Evolutionary conservation across 192 early-diverging fungal species (phyloP).

Genomic region (Physocladia obscura): DNA sequence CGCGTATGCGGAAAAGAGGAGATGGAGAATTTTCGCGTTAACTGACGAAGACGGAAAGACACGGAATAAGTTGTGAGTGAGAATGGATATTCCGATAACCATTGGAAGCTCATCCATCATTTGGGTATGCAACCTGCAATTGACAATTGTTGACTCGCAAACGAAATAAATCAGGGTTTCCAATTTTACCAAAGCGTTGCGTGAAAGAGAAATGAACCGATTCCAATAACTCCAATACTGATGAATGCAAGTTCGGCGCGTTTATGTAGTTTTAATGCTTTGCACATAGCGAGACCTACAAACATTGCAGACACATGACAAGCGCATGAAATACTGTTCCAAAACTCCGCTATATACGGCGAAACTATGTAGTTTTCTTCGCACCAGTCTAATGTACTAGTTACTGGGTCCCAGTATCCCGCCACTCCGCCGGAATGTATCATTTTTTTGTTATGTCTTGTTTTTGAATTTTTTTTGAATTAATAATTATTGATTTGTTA

Average conservation of each 20-base stretch:
- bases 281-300: not conserved
- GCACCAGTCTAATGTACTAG: constrained; percentile 49
- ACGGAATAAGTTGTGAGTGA: constrained; percentile 32
- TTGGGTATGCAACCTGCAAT: not conserved
- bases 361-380: constrained; percentile 67
- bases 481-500: too few species aligned
- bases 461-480: too few species aligned
- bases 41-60: not conserved
- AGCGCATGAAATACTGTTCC: constrained; percentile 1
- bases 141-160: too few species aligned
- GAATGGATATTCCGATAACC: constrained; percentile 23
- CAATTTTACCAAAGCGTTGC: not conserved
- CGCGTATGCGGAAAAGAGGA: not conserved
- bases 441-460: too few species aligned
- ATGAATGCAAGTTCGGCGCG: not conserved
- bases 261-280: not conserved
- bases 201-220: constrained; percentile 13
- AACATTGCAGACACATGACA: not conserved
- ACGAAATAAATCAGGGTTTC: too few species aligned
- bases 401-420: constrained; percentile 28
- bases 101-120: constrained; percentile 74
- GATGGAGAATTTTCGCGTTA: not conserved
- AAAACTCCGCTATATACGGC: constrained; percentile 69
- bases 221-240: constrained; percentile 5
- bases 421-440: too few species aligned